A percentile compares a stretch with the other conserved stretches of the same genome.
These are phyloP conservation scores for Spencermartinsiella europaea DNA, from an alignment of 805 yeast species.

Conservation along the genomic window DNA sequence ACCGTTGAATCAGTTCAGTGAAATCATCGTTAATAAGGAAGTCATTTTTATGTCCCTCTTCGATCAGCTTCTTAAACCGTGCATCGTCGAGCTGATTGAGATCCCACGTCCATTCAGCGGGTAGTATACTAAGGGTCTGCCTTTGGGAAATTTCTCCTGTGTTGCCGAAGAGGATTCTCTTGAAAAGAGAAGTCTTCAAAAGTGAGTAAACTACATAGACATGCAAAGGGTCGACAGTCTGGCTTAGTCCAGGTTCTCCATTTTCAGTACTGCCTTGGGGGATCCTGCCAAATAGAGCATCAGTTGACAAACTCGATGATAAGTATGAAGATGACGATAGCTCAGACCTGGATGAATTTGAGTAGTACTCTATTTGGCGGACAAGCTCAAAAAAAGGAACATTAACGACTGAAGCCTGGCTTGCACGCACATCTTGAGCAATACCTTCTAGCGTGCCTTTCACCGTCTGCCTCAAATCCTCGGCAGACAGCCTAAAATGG, in stretches of 20 bases:
- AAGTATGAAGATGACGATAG: no score
- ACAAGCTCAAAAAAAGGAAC: constrained; percentile 16
- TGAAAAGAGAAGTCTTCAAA: background rate
- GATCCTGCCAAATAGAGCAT: no score
- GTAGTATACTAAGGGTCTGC: constrained; percentile 4
- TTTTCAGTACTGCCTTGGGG: no score
- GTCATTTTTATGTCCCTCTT: background rate
- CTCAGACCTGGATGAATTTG: no score
- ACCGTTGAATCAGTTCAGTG: constrained; percentile 14
- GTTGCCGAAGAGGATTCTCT: background rate
- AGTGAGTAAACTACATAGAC: background rate
- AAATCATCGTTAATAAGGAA: background rate
- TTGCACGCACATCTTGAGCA: no score
- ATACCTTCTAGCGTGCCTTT: no score
- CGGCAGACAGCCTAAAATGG: background rate
- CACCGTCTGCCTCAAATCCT: no score
- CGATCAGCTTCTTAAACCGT: background rate
- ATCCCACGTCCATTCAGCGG: background rate
- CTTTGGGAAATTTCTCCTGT: background rate
- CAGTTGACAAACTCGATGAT: no score
- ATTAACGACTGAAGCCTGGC: no score
- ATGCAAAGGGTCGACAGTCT: background rate
- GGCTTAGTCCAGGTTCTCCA: no score
- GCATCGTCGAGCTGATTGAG: background rate
- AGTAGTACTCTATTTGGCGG: constrained; percentile 6